Percentiles rank a stretch among this genome's conserved stretches.
These are phyloP conservation scores for Metarhizium sp. DNA, from an alignment of 2,329 filamentous ascomycete species.

Conservation along the genomic window DNA sequence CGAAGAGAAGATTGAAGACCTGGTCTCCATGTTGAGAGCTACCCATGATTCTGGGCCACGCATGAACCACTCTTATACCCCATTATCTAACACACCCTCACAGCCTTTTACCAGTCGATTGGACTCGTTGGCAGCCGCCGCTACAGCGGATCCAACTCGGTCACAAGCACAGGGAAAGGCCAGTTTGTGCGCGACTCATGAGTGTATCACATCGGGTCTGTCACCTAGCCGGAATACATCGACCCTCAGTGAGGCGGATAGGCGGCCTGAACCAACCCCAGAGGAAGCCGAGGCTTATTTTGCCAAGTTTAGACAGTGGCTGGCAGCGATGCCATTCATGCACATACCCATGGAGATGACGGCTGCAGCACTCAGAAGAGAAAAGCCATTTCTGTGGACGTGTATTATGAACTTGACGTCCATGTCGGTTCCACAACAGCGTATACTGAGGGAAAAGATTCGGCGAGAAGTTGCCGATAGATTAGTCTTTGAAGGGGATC, in stretches of 20 bases:
- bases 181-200: neutral
- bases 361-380: conserved; percentile 26
- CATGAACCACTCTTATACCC: neutral
- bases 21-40: conserved; percentile 34
- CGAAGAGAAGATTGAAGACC: conserved; percentile 40
- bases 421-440: conserved; percentile 30
- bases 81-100: neutral
- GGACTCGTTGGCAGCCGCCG: conserved; percentile 27
- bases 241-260: conserved; percentile 10
- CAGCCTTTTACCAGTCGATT: conserved; percentile 19
- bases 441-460: conserved; percentile 27
- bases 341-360: conserved; percentile 27
- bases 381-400: conserved; percentile 40
- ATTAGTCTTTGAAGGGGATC: conserved; percentile 38
- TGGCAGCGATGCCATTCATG: conserved; percentile 36
- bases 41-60: conserved; percentile 13
- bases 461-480: conserved; percentile 35
- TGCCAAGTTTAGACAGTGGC: conserved; percentile 30
- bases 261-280: conserved; percentile 20
- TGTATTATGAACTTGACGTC: conserved; percentile 37
- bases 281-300: conserved; percentile 30
- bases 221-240: neutral
- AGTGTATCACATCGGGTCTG: neutral
- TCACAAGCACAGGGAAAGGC: neutral
- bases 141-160: conserved; percentile 16